Conservation (phyloP, 257 asterid species). For the Gentiana dahurica region DNA sequence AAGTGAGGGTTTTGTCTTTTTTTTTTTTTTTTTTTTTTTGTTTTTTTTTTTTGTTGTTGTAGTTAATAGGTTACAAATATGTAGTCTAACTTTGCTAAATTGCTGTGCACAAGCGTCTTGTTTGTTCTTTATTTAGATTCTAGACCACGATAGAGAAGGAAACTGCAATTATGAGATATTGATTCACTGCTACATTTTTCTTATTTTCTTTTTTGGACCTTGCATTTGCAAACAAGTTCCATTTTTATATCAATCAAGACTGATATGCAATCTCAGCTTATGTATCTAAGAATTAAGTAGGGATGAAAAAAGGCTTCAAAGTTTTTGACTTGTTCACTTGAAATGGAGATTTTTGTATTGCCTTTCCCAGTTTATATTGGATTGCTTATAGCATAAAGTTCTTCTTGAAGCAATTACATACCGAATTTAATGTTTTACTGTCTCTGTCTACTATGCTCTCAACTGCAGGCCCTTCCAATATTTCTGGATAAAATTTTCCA, state of each 20-base stretch:
- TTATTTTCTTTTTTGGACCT: no score
- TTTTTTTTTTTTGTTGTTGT: neutral
- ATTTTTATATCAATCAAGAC: no score
- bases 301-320: no score
- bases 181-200: neutral
- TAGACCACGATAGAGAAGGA: no score
- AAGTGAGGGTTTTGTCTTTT: constrained; percentile 33
- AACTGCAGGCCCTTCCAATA: constrained; percentile 85
- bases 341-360: neutral
- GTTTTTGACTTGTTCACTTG: no score
- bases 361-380: neutral
- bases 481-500: constrained; percentile 84
- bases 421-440: neutral
- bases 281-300: no score
- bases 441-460: no score
- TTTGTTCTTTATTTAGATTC: neutral
- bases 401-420: neutral
- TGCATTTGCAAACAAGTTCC: no score
- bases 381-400: neutral
- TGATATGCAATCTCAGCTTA: no score
- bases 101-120: no score
- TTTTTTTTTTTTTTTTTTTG: neutral
- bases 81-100: neutral
- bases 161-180: no score
- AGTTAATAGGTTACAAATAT: no score